Conservation (phyloP, 495 filamentous ascomycete genomes). For the Annulohypoxylon moriforme region DNA sequence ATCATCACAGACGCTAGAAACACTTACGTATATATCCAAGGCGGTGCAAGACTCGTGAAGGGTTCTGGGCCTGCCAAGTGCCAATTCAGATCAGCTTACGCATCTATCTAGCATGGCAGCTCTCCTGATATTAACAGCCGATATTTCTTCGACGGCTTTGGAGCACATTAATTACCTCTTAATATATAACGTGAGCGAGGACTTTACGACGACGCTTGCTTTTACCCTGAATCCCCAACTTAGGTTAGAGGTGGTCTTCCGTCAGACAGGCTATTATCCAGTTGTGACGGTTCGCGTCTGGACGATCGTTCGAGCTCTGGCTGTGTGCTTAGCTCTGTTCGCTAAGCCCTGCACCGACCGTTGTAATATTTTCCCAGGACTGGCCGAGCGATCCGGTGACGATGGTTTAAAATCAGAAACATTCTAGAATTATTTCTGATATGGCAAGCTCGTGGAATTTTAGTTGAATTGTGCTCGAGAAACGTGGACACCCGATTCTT, state of each 20-base stretch:
- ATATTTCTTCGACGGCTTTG: slow-evolving; percentile 26
- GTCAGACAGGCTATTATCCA: slow-evolving; percentile 43
- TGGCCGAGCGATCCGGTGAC: not conserved
- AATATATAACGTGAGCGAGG: slow-evolving; percentile 37
- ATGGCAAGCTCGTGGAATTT: slow-evolving; percentile 6
- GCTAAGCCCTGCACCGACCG: slow-evolving; percentile 12
- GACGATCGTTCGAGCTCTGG: slow-evolving; percentile 31
- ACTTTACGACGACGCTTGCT: slow-evolving; percentile 25
- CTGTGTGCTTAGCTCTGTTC: slow-evolving; percentile 20
- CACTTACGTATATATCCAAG: not conserved
- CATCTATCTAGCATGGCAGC: not conserved
- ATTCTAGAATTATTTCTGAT: slow-evolving; percentile 25
- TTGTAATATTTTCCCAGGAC: slow-evolving; percentile 29
- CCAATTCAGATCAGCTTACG: not conserved
- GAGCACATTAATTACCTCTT: slow-evolving; percentile 37
- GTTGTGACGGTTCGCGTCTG: slow-evolving; percentile 34
- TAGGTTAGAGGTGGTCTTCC: slow-evolving; percentile 35
- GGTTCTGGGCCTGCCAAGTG: not conserved
- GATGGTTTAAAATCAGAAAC: slow-evolving; percentile 22
- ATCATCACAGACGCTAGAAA: not conserved
- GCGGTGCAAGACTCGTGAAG: not conserved
- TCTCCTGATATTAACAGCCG: slow-evolving; percentile 33
- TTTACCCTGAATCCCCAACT: slow-evolving; percentile 43
- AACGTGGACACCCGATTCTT: slow-evolving; percentile 1
- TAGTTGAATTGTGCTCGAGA: slow-evolving; percentile 11